Base-by-base conservation (phyloP, 1,284 basidiomycete species). In the Ceratobasidium sp. region DNA sequence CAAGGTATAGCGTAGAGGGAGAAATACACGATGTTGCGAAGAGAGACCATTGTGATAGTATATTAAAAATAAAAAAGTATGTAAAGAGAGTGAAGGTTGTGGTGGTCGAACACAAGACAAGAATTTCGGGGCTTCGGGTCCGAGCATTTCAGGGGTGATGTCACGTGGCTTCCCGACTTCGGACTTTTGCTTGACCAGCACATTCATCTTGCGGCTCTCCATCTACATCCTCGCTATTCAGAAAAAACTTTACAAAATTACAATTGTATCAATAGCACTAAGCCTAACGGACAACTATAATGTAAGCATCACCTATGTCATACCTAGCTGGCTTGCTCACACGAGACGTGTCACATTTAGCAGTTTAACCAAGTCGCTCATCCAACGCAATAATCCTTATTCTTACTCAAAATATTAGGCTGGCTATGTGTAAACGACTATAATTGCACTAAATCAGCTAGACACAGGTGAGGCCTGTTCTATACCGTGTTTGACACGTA, bases 101-200 rank as follows among this genome's bases (percentile, higher is more conserved):
- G 33, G 70, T 73, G 57, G 56, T 59, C 17, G 44, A 38, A 48
- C 20, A 38, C 38, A 62, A 17, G 38, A n/a, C 23, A 33, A 26
- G 3, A 12, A 38, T 62, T 26, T 62, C 38, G 59, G 59, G 59
- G 59, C 38, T 62, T 62, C 59, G 38, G 59, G 4, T 4, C n/a
- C 38, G 44, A 26, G 20, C n/a, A 50, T 61, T 57, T 73, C 70
- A 73, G 70, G 70, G 70, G 70, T 15, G 12, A 3, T 28, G 40
- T 26, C 64, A 66, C 66, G 66, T 68, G 66, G 33, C 4, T 17
- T 3, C 5, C 48, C n/a, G 66, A 33, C 66, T 50, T 68, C 26
- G 66, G 66, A 68, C 33, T 68, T 68, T 66, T 50, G 23, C n/a
- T 6, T 23, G n/a, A 15, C n/a, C 42, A 10, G 40, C 46, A 38